Percentiles rank a stretch among this genome's conserved stretches.
phyloP scores from a whole-genome alignment of 2,329 filamentous ascomycete genomes.

The Dactylellina parvicollis region DNA sequence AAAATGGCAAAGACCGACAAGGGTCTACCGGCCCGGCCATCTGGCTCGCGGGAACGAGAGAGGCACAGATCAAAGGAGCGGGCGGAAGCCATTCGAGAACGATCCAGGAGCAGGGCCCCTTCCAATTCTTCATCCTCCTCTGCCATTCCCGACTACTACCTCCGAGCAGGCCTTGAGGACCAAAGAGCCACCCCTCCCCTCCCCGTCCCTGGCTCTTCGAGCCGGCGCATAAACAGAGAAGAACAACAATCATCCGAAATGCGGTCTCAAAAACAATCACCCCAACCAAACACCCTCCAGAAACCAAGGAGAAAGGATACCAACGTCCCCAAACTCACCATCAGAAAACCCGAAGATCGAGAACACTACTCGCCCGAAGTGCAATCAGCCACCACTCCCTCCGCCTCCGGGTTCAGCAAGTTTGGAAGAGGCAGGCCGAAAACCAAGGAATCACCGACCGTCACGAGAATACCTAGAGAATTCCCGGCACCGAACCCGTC shows the following conservation, averaged over 20 bases:
- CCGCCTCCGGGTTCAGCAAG: constrained; percentile 37
- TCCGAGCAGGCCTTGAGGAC: constrained; percentile 33
- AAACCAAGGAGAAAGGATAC: constrained; percentile 36
- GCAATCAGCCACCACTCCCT: constrained; percentile 37
- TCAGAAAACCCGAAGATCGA: constrained; percentile 35
- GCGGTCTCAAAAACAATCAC: constrained; percentile 17
- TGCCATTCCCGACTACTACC: constrained; percentile 45
- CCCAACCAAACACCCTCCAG: constrained; percentile 34
- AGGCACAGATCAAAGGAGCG: constrained; percentile 45
- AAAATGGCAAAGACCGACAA: constrained; percentile 47
- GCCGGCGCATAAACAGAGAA: constrained; percentile 13
- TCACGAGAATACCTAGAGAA: constrained; percentile 14
- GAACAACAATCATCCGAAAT: constrained; percentile 26
- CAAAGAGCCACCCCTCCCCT: constrained; percentile 34
- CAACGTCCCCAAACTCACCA: constrained; percentile 41
- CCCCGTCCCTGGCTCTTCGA: constrained; percentile 16
- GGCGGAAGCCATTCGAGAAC: constrained; percentile 40
- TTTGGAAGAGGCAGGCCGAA: constrained; percentile 45
- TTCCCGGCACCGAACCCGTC: constrained; percentile 11
- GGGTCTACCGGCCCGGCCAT: constrained; percentile 46
- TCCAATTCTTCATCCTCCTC: constrained; percentile 42
- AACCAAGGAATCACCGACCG: constrained; percentile 42
- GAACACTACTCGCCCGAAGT: constrained; percentile 31
- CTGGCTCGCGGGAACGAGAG: constrained; percentile 38
- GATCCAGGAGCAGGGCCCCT: constrained; percentile 50